phyloP scores from a whole-genome alignment of 2,329 filamentous ascomycete genomes.

The Tolypocladium sp. region DNA sequence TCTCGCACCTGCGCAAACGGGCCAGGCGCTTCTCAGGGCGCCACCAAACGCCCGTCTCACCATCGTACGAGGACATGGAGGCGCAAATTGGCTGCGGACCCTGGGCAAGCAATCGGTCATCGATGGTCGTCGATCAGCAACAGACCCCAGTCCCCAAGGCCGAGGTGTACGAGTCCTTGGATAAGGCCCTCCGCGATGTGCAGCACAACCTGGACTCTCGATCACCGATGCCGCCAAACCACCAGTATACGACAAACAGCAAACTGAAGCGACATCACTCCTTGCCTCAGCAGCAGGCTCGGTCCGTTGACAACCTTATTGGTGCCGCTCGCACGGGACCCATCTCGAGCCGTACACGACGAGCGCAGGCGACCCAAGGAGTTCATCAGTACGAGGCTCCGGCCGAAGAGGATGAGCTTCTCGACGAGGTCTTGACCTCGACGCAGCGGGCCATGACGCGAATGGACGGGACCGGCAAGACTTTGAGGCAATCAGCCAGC shows the following conservation, averaged over 20 bases:
- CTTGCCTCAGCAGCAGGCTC: constrained; percentile 51
- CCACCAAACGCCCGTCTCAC: constrained; percentile 72
- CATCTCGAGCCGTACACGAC: constrained; percentile 70
- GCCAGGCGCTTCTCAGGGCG: constrained; percentile 87
- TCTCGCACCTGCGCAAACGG: constrained; percentile 90
- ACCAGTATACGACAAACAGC: constrained; percentile 37
- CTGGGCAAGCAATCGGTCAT: constrained; percentile 80
- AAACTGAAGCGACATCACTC: constrained; percentile 58
- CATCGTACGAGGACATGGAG: constrained; percentile 78
- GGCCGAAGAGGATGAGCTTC: constrained; percentile 90
- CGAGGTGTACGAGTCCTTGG: constrained; percentile 50
- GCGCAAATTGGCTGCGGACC: constrained; percentile 87
- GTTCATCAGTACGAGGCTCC: constrained; percentile 86
- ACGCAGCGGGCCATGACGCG: constrained; percentile 67
- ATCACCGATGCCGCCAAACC: constrained; percentile 41
- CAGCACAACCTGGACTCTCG: constrained; percentile 40
- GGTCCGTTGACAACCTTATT: constrained; percentile 55
- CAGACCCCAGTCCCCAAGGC: constrained; percentile 40
- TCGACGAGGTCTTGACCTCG: constrained; percentile 79
- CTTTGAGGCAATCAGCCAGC: constrained; percentile 53
- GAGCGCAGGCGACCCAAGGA: constrained; percentile 64
- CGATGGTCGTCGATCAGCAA: constrained; percentile 63
- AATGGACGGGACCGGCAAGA: constrained; percentile 44
- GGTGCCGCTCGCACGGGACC: constrained; percentile 50
- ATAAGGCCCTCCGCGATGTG: constrained; percentile 46